Evolutionary conservation across 305 asterid genomes (phyloP), one percentile per base, ranked within the genome.

Genomic region (Solanum hybrid): DNA sequence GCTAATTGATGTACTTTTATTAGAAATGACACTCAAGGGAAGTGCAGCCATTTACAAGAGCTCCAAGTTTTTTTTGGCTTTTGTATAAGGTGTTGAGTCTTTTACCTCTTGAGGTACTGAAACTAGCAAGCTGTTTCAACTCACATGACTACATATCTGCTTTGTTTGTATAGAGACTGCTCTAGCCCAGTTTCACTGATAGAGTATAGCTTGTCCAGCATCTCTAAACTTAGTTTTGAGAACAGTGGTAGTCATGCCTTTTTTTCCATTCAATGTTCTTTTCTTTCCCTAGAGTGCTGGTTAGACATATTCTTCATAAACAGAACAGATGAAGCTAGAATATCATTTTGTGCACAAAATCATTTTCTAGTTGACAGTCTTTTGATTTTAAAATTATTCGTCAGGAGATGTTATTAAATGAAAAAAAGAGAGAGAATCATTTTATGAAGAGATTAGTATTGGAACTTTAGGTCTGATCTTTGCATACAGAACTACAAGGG

Each of bases 21-120:
- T 13, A 78, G 22, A 80, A 80, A 80, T 80, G 67, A n/a, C 64
- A 39, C 35, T 39, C 86, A 13, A 80, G 86, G 57, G 86, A 80
- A 80, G 64, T 37, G 86, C 86, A 39, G 64, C 24, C 86, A 80
- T 80, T 80, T 80, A 80, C 86, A 80, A 80, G 86, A 80, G 34
- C 34, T 80, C 34, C 67, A 37, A 24, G 86, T 24, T 39, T 31
- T 37, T 79, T 80, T 37, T 80, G 34, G 34, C 34, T 80, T 80
- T 80, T 80, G 34, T 80, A n/a, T 37, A 80, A 80, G 64, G 64
- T 24, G 86, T 39, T 80, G 34, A 24, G 35, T 80, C 35, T 39
- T 80, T 80, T 24, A 80, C 86, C 28, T 80, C 86, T 39, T 33
- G 35, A 37, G 64, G 86, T 24, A 39, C n/a, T 37, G 33, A 39